These are phyloP conservation scores for Fusarium concolor DNA, from an alignment of 2,329 filamentous ascomycete species.

Conservation along the genomic window DNA sequence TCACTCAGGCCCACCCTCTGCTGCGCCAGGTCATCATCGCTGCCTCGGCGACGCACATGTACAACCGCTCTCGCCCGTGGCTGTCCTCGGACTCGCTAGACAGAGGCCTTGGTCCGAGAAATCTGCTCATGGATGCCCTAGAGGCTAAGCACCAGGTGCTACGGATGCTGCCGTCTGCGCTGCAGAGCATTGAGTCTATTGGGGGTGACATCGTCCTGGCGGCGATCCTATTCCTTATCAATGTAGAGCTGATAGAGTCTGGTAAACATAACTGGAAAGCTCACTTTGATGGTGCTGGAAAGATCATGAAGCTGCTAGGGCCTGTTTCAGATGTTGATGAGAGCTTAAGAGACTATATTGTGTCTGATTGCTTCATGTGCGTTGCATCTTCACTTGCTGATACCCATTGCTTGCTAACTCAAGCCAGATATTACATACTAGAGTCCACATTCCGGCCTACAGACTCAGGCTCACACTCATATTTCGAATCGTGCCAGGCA, in stretches of 20 bases:
- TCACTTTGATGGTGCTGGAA: slow-evolving; percentile 60
- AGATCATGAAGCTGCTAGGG: slow-evolving; percentile 57
- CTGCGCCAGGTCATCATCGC: slow-evolving; percentile 62
- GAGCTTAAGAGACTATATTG: slow-evolving; percentile 57
- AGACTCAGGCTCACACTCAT: slow-evolving; percentile 47
- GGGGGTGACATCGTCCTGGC: slow-evolving; percentile 58
- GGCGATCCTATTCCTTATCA: slow-evolving; percentile 62
- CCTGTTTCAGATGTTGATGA: slow-evolving; percentile 50
- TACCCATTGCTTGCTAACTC: slow-evolving; percentile 16
- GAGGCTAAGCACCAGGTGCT: slow-evolving; percentile 60
- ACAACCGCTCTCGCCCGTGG: slow-evolving; percentile 54
- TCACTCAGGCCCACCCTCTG: slow-evolving; percentile 56
- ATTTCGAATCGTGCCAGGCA: slow-evolving; percentile 54
- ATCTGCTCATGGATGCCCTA: slow-evolving; percentile 57
- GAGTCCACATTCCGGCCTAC: slow-evolving; percentile 58
- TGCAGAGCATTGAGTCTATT: slow-evolving; percentile 53
- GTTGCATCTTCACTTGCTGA: slow-evolving; percentile 15
- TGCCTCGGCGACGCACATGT: slow-evolving; percentile 61
- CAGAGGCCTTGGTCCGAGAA: slow-evolving; percentile 42
- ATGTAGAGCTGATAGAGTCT: slow-evolving; percentile 63
- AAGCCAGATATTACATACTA: slow-evolving; percentile 57
- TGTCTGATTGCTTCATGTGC: slow-evolving; percentile 62
- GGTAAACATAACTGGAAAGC: slow-evolving; percentile 61
- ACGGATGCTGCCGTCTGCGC: slow-evolving; percentile 54
- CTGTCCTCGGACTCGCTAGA: slow-evolving; percentile 45